phyloP scores from a whole-genome alignment of 2,329 filamentous ascomycete genomes.

The Cladosporium austrohemisphaericum region DNA sequence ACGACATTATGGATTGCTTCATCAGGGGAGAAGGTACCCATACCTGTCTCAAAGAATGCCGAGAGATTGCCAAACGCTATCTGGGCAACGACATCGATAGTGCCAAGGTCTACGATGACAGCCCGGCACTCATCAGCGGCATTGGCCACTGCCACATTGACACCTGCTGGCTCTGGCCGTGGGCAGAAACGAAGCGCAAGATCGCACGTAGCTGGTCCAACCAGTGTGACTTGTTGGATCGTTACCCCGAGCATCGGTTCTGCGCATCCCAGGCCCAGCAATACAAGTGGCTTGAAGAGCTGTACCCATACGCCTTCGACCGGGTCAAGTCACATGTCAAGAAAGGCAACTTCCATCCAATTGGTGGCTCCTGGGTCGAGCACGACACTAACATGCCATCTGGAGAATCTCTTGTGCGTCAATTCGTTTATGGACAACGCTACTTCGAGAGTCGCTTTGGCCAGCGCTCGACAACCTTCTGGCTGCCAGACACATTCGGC shows the following conservation, averaged over 20 bases:
- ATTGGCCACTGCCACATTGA: slow-evolving; percentile 98
- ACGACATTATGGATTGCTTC: slow-evolving; percentile 85
- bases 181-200: slow-evolving; percentile 96
- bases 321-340: slow-evolving; percentile 89
- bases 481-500: slow-evolving; percentile 96
- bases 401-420: slow-evolving; percentile 86
- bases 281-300: slow-evolving; percentile 91
- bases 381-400: slow-evolving; percentile 98
- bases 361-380: slow-evolving; percentile 97
- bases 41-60: slow-evolving; percentile 72
- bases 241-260: slow-evolving; percentile 91
- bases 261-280: slow-evolving; percentile 92
- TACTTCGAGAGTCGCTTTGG: slow-evolving; percentile 95
- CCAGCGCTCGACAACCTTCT: slow-evolving; percentile 83
- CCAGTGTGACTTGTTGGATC: slow-evolving; percentile 91
- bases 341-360: slow-evolving; percentile 85
- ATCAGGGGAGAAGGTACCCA: slow-evolving; percentile 70
- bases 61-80: slow-evolving; percentile 79
- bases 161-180: slow-evolving; percentile 98
- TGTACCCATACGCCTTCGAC: slow-evolving; percentile 85
- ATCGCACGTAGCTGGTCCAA: slow-evolving; percentile 94
- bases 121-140: slow-evolving; percentile 73
- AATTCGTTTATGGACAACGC: slow-evolving; percentile 92
- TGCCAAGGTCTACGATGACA: slow-evolving; percentile 75
- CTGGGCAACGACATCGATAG: slow-evolving; percentile 78